Conservation (phyloP, 2,329 filamentous ascomycete genomes). For the Aciculosporium take region DNA sequence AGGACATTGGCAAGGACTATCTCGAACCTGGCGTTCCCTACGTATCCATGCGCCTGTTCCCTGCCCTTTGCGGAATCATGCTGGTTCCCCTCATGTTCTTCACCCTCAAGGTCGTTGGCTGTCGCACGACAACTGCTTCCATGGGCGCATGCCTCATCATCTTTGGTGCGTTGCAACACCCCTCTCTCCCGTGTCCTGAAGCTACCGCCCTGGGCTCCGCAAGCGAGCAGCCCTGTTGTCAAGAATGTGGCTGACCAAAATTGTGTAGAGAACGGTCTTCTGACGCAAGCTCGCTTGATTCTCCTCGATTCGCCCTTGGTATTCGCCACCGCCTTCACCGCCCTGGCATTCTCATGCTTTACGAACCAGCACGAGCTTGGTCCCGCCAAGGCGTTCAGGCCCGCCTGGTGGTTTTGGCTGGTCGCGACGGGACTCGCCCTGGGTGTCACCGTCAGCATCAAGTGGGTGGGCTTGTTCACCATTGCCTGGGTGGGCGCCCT, state of each 20-base stretch:
- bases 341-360: conserved; percentile 80
- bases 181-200: conserved; percentile 1
- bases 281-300: conserved; percentile 90
- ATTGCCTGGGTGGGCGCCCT: conserved; percentile 94
- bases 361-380: conserved; percentile 94
- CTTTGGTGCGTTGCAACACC: conserved; percentile 69
- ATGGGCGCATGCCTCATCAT: conserved; percentile 78
- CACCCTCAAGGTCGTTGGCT: conserved; percentile 81
- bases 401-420: conserved; percentile 98
- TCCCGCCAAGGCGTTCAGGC: conserved; percentile 71
- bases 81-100: conserved; percentile 88
- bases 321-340: conserved; percentile 84
- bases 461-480: conserved; percentile 98
- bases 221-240: no score
- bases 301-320: conserved; percentile 91
- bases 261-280: conserved; percentile 73
- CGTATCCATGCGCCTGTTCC: conserved; percentile 90
- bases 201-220: no score
- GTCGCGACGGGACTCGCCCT: conserved; percentile 72
- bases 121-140: conserved; percentile 69
- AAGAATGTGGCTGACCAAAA: conserved; percentile 15
- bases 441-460: conserved; percentile 85
- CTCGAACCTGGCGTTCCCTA: conserved; percentile 89
- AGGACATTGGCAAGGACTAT: conserved; percentile 98
- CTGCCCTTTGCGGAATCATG: conserved; percentile 76